Evolutionary conservation across 345 rosid genomes (phyloP).

Genomic region (Melaleuca quinquenervia): DNA sequence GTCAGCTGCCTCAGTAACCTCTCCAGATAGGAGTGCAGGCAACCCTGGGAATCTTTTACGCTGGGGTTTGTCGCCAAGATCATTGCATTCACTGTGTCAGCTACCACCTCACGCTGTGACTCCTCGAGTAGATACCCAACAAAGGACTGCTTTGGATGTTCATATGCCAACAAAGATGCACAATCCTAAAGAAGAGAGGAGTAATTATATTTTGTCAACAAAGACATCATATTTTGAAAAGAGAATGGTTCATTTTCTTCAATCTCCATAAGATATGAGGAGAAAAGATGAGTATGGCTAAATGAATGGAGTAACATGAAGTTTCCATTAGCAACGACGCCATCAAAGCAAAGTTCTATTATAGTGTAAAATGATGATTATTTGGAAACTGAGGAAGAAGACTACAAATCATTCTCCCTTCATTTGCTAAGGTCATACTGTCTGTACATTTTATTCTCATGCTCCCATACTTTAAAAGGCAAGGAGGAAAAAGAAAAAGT

Average conservation of each 20-base stretch:
- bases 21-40: slow-evolving; percentile 62
- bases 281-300: not conserved
- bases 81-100: slow-evolving; percentile 77
- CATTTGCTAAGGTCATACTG: not conserved
- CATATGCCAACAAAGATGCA: slow-evolving; percentile 75
- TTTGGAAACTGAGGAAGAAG: not conserved
- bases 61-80: slow-evolving; percentile 67
- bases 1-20: slow-evolving; percentile 73
- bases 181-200: slow-evolving; percentile 43
- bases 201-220: not conserved
- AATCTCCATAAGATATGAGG: not conserved
- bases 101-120: slow-evolving; percentile 79
- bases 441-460: not conserved
- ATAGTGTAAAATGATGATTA: not conserved
- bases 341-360: not conserved
- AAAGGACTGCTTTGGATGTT: slow-evolving; percentile 53
- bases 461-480: not conserved
- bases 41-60: slow-evolving; percentile 29
- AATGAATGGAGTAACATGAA: not conserved
- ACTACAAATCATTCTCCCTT: not conserved
- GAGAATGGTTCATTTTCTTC: not conserved
- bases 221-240: not conserved
- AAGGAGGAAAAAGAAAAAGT: not conserved
- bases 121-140: slow-evolving; percentile 66
- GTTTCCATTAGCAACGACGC: not conserved